phyloP scores from a whole-genome alignment of 2,329 filamentous ascomycete genomes.

The Sclerotinia nivalis region DNA sequence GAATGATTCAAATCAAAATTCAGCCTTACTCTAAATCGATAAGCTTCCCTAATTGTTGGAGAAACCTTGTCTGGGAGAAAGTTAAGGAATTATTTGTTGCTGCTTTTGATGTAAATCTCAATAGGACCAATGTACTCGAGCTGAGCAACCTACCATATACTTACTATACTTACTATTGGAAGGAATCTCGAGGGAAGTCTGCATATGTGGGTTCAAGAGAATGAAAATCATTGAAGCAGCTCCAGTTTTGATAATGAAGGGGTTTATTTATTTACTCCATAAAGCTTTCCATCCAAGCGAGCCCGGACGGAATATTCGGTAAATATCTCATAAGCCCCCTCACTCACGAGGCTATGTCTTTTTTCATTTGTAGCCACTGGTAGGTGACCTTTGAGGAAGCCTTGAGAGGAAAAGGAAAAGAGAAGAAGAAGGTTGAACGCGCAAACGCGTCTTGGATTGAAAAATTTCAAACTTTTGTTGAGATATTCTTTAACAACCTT shows the following conservation, averaged over 20 bases:
- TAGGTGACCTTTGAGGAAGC: constrained; percentile 2
- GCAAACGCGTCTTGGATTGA: constrained; percentile 1
- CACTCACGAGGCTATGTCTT: neutral
- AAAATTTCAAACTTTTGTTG: neutral
- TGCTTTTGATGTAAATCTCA: neutral
- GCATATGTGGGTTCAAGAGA: neutral
- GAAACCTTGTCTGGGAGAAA: neutral
- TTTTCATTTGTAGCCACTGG: neutral
- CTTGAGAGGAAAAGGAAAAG: neutral
- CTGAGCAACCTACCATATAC: too few relatives aligned
- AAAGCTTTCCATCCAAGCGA: neutral
- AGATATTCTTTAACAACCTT: neutral
- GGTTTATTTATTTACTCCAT: too few relatives aligned
- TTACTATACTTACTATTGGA: neutral
- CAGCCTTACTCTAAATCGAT: neutral
- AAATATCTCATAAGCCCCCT: neutral
- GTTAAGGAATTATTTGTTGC: neutral
- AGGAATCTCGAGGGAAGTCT: neutral
- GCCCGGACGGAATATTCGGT: neutral
- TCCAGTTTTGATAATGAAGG: constrained; percentile 6
- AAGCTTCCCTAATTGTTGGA: neutral
- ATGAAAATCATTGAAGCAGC: constrained; percentile 9
- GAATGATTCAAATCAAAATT: neutral
- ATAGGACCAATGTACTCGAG: too few relatives aligned
- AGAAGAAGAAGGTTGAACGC: neutral